Evolutionary conservation across 2,329 filamentous ascomycete genomes (phyloP).

Genomic region (Madurella fahalii): DNA sequence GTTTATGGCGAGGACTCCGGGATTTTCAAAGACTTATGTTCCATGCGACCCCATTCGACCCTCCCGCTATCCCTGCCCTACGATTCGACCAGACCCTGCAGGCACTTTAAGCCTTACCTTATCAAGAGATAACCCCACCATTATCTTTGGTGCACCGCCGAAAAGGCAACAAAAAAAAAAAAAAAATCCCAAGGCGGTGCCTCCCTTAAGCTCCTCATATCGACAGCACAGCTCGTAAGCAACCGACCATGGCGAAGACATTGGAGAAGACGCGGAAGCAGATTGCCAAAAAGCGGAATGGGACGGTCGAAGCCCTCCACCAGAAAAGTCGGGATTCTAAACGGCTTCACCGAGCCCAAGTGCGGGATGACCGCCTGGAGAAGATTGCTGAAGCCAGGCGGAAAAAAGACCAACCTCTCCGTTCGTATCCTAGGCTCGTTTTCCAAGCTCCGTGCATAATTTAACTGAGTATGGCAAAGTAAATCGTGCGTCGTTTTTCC

Average conservation of each 20-base stretch:
- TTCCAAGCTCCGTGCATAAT: neutral
- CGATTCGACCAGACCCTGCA: too few species aligned
- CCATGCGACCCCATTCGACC: too few species aligned
- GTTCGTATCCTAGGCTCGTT: conserved; percentile 44
- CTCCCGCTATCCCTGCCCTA: too few species aligned
- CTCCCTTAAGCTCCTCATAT: neutral
- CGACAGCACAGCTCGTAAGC: neutral
- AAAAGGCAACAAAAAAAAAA: conserved; percentile 7
- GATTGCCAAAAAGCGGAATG: conserved; percentile 80
- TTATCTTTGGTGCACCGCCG: conserved; percentile 8
- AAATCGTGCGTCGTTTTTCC: conserved; percentile 66
- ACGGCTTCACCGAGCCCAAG: conserved; percentile 71
- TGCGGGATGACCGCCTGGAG: conserved; percentile 77
- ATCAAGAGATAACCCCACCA: conserved; percentile 19
- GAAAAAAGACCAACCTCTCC: conserved; percentile 69
- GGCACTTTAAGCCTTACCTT: conserved; percentile 3
- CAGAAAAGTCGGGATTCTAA: conserved; percentile 84
- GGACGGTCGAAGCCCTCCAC: conserved; percentile 70
- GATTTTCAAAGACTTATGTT: too few species aligned
- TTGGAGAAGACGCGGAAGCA: conserved; percentile 83
- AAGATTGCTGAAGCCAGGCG: conserved; percentile 65
- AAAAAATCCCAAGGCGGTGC: conserved; percentile 2
- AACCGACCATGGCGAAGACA: conserved; percentile 62
- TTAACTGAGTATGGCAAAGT: conserved; percentile 42
- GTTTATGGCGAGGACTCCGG: too few species aligned